Evolutionary conservation across 129 eudicot species (phyloP), one percentile per base, ranked within the genome.

Genomic region (Lactuca saligna): DNA sequence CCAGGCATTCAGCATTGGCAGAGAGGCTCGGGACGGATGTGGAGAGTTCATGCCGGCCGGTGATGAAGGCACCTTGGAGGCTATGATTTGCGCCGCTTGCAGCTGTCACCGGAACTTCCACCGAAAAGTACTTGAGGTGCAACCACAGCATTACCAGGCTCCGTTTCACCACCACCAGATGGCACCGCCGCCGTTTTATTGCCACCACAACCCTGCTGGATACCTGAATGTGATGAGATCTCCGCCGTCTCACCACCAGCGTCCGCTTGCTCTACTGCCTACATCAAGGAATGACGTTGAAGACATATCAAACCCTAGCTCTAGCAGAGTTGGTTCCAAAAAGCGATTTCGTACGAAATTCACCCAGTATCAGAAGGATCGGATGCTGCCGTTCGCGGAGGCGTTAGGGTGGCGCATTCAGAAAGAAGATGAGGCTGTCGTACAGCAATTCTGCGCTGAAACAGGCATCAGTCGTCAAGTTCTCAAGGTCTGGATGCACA

Each of bases 401-500:
- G 65, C 57, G 12, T 37, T 90, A 57, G 97, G 87, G 46, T 90
- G 97, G 97, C 78, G 76, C 4, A 78, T 84, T 17, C 88, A 82
- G 65, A 87, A 78, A 65, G 78, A 85, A 17, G 84, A 87, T 35
- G 91, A 85, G 3, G 81, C 63, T 10, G 64, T 54, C 0, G 87
- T 90, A 12, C 83, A 77, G 58, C 58, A 66, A 11, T 90, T 90
- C 48, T 90, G 95, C 34, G 41, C 54, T 2, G 89, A 90, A 44
- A 70, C 65, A 1, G 95, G 97, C 0, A 74, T 90, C 4, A 81
- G 57, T 55, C 77, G 91, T 61, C 86, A 81, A 7, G 89, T 87
- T 42, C 77, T 88, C 25, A 88, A 85, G 35, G 88, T 85, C 1
- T 88, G 96, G 91, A 88, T 85, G 91, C 96, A 85, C 55, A 88